Percentiles rank a stretch among this genome's conserved stretches.
Evolutionary conservation across 805 yeast genomes (phyloP).

Genomic region (Danielia oregonensis): DNA sequence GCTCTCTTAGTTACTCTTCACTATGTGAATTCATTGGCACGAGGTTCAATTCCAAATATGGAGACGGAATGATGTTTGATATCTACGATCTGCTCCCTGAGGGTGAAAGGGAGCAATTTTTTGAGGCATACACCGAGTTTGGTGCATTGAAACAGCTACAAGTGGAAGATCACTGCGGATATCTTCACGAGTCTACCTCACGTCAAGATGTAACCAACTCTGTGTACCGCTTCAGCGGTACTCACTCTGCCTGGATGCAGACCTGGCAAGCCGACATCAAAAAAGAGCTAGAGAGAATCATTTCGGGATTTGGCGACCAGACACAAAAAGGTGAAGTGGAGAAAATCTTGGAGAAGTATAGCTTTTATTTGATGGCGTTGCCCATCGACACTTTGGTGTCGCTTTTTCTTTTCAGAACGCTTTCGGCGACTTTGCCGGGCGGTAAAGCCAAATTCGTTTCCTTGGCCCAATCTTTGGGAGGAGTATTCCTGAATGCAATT

Average conservation of each 20-base stretch:
- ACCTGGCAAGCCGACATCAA: constrained; percentile 3
- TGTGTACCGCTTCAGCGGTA: constrained; percentile 4
- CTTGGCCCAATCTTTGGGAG: constrained; percentile 13
- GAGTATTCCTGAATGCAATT: constrained; percentile 10
- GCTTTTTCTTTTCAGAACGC: constrained; percentile 16
- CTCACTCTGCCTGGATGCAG: constrained; percentile 7
- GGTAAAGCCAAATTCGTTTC: constrained; percentile 15
- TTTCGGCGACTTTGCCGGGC: constrained; percentile 18
- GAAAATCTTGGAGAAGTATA: constrained; percentile 8
- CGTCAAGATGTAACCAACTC: background rate
- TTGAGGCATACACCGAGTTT: constrained; percentile 21
- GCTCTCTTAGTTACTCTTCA: constrained; percentile 17
- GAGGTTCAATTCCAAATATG: constrained; percentile 5
- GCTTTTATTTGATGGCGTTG: constrained; percentile 13
- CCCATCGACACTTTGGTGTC: constrained; percentile 15
- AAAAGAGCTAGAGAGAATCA: constrained; percentile 4
- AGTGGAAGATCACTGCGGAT: constrained; percentile 22
- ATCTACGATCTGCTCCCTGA: constrained; percentile 18
- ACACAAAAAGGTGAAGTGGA: constrained; percentile 4
- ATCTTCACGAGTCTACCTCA: constrained; percentile 3
- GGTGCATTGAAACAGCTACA: constrained; percentile 24
- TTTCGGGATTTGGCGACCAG: too few relatives aligned
- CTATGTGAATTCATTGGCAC: constrained; percentile 22
- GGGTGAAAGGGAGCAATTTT: constrained; percentile 16
- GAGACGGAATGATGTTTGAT: constrained; percentile 13